Conservation (phyloP, 139 green algal species). For the Mychonastes homosphaera region DNA sequence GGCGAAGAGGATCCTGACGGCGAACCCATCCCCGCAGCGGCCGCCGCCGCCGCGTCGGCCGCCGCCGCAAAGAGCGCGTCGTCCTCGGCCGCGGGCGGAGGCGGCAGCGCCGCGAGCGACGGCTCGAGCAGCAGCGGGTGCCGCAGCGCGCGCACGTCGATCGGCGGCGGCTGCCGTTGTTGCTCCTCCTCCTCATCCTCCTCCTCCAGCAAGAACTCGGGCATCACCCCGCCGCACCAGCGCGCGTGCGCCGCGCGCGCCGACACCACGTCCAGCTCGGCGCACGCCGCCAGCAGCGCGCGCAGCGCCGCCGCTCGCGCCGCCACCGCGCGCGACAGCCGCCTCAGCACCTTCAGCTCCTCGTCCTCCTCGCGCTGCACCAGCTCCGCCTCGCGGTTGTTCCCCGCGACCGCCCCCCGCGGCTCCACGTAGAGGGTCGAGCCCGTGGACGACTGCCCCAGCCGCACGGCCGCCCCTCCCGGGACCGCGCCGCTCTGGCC, state of each 20-base stretch:
- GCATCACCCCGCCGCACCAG: constrained; percentile 39
- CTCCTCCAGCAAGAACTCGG: constrained; percentile 13
- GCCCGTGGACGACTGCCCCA: constrained; percentile 41
- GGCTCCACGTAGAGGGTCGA: constrained; percentile 85
- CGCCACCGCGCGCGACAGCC: constrained; percentile 1
- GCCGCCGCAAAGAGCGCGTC: constrained; percentile 30
- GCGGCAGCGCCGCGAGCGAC: constrained; percentile 27
- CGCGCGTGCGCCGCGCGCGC: constrained; percentile 46
- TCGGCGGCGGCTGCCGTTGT: constrained; percentile 8
- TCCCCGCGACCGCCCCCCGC: constrained; percentile 50
- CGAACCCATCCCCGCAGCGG: too few species aligned
- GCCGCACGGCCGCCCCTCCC: too few species aligned
- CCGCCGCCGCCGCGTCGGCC: constrained; percentile 20
- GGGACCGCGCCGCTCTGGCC: too few species aligned
- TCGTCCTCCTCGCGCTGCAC: constrained; percentile 45
- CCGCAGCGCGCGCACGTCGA: constrained; percentile 22
- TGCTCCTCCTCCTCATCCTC: neutral
- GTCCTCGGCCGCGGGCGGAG: constrained; percentile 38
- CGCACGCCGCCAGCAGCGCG: constrained; percentile 27
- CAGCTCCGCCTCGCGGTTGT: constrained; percentile 64
- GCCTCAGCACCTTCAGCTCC: constrained; percentile 41
- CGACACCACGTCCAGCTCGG: constrained; percentile 49
- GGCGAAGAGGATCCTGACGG: too few species aligned
- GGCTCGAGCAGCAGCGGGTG: constrained; percentile 47
- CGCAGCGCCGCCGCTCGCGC: constrained; percentile 16